Conservation (phyloP, 768 basidiomycete species). For the Lanmaoa rubissima region DNA sequence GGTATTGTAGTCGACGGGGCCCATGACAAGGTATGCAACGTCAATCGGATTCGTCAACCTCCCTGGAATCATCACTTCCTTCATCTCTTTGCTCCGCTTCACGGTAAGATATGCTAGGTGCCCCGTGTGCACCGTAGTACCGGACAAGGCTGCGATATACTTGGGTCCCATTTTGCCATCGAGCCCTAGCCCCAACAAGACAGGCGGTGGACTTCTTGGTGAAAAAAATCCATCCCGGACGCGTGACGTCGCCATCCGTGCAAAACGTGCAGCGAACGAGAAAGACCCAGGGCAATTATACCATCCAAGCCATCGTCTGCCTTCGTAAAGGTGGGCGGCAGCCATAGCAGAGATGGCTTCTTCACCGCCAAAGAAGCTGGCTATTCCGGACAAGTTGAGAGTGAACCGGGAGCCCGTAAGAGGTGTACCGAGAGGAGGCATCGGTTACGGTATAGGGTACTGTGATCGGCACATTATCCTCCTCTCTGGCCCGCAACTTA, state of each 20-base stretch:
- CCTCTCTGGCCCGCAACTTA: background rate
- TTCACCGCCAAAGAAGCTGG: constrained; percentile 36
- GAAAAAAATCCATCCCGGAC: constrained; percentile 29
- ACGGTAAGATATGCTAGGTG: constrained; percentile 25
- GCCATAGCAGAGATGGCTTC: constrained; percentile 37
- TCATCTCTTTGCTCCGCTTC: constrained; percentile 8
- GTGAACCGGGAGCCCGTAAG: constrained; percentile 14
- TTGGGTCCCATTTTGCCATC: constrained; percentile 30
- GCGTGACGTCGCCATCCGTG: constrained; percentile 25
- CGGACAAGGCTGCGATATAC: constrained; percentile 27
- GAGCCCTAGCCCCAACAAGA: constrained; percentile 28
- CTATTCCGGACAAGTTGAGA: constrained; percentile 31
- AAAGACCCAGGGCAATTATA: constrained; percentile 38
- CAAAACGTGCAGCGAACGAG: constrained; percentile 31
- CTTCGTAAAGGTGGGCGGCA: constrained; percentile 32
- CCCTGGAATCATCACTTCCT: constrained; percentile 14
- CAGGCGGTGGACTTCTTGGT: constrained; percentile 13
- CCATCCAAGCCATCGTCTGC: constrained; percentile 36
- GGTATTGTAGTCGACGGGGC: constrained; percentile 3
- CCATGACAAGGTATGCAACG: constrained; percentile 16
- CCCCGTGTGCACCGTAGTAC: constrained; percentile 21
- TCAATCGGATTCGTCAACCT: constrained; percentile 20
- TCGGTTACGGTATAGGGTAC: background rate
- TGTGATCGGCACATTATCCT: background rate
- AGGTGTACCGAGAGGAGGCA: constrained; percentile 22